Conservation (phyloP, 2,329 filamentous ascomycete genomes). For the Penicillium sp. region DNA sequence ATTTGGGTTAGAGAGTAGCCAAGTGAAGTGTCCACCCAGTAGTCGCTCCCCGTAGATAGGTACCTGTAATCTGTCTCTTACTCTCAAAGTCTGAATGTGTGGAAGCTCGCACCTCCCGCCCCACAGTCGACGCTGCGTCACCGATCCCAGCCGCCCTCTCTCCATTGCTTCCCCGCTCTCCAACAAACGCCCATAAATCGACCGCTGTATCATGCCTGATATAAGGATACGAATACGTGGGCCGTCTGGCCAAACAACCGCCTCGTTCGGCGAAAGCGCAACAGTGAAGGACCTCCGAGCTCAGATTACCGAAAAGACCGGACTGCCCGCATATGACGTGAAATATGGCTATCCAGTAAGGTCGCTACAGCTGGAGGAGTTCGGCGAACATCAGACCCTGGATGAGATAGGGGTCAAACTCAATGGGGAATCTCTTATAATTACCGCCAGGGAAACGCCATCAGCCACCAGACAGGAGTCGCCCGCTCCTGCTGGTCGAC, state of each 20-base stretch:
- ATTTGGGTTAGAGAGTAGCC: no score
- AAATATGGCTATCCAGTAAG: slow-evolving; percentile 82
- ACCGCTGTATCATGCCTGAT: not conserved
- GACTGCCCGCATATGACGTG: slow-evolving; percentile 70
- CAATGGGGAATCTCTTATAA: slow-evolving; percentile 72
- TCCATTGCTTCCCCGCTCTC: not conserved
- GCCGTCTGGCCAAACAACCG: slow-evolving; percentile 72
- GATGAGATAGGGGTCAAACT: slow-evolving; percentile 65
- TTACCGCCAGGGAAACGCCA: slow-evolving; percentile 54
- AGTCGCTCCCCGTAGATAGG: no score
- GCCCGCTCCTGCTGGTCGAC: slow-evolving; percentile 21
- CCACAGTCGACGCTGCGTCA: slow-evolving; percentile 8
- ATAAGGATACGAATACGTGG: slow-evolving; percentile 80
- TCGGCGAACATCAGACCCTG: slow-evolving; percentile 56
- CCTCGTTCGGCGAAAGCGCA: slow-evolving; percentile 71
- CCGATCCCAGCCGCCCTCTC: not conserved
- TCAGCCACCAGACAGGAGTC: slow-evolving; percentile 13
- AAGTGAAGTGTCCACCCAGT: no score
- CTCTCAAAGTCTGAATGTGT: not conserved
- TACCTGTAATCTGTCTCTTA: not conserved
- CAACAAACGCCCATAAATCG: not conserved
- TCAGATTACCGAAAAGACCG: slow-evolving; percentile 63
- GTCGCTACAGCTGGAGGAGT: slow-evolving; percentile 64
- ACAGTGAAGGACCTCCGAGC: slow-evolving; percentile 48
- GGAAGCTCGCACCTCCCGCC: not conserved